Evolutionary conservation across 495 filamentous ascomycete genomes (phyloP).

Genomic region (Rhypophila decipiens): DNA sequence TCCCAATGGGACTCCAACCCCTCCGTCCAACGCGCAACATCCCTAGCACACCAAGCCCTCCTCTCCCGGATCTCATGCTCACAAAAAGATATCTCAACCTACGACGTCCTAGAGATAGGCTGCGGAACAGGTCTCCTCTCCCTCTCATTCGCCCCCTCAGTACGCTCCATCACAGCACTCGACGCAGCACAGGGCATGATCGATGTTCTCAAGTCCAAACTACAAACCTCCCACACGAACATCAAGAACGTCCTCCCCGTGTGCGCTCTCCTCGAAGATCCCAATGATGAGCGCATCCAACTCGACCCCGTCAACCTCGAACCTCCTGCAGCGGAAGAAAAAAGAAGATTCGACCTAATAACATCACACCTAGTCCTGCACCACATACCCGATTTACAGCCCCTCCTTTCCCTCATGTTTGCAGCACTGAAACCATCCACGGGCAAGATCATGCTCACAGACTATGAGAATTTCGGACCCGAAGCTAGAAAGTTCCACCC

Average conservation of each 20-base stretch:
- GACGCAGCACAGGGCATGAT: constrained; percentile 51
- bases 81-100: constrained; percentile 1
- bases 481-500: constrained; percentile 48
- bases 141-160: constrained; percentile 36
- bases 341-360: constrained; percentile 39
- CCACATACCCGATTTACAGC: constrained; percentile 41
- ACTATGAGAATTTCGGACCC: constrained; percentile 52
- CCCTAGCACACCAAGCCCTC: constrained; percentile 24
- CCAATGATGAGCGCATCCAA: constrained; percentile 19
- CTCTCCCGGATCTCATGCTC: constrained; percentile 17
- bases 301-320: constrained; percentile 12
- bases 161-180: constrained; percentile 39
- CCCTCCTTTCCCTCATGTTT: constrained; percentile 33
- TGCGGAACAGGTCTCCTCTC: constrained; percentile 53
- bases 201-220: constrained; percentile 37
- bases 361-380: constrained; percentile 48
- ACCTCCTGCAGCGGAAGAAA: neutral
- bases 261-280: constrained; percentile 8
- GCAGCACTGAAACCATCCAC: constrained; percentile 35
- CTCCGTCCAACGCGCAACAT: constrained; percentile 24
- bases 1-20: constrained; percentile 35
- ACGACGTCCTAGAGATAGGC: constrained; percentile 49
- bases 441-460: constrained; percentile 43
- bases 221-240: constrained; percentile 8
- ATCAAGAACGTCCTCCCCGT: constrained; percentile 8